phyloP scores from a whole-genome alignment of 192 early-diverging fungal genomes.

The Tieghemiomyces parasiticus region DNA sequence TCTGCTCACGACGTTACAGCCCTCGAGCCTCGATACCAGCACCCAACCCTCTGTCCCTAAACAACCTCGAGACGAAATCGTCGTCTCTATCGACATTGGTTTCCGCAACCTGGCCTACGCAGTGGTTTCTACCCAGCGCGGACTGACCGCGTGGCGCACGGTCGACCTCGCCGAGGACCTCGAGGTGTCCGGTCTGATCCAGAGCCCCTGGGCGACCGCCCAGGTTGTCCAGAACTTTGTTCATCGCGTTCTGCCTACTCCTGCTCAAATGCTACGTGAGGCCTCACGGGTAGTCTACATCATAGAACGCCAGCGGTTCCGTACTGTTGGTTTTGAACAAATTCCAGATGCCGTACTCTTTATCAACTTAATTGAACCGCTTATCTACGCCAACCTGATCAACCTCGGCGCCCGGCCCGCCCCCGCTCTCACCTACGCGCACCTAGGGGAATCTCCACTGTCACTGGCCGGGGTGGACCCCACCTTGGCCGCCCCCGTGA shows the following conservation, averaged over 20 bases:
- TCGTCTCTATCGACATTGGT: constrained; percentile 34
- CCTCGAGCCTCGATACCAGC: neutral
- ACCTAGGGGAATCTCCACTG: neutral
- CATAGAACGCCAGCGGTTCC: constrained; percentile 32
- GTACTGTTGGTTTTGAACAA: constrained; percentile 26
- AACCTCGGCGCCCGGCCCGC: constrained; percentile 18
- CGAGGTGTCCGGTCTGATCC: constrained; percentile 13
- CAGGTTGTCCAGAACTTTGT: constrained; percentile 22
- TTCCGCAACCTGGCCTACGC: constrained; percentile 29
- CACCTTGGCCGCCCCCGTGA: constrained; percentile 14
- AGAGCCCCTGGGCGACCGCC: constrained; percentile 25
- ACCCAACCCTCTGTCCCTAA: neutral
- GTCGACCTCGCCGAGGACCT: constrained; percentile 24
- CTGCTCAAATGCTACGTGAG: neutral
- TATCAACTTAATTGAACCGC: constrained; percentile 30
- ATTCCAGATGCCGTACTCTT: constrained; percentile 32
- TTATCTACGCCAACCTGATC: constrained; percentile 26
- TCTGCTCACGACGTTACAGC: neutral
- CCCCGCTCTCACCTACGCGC: constrained; percentile 15
- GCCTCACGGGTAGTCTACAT: constrained; percentile 21
- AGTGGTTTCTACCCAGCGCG: constrained; percentile 18
- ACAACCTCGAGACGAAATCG: neutral
- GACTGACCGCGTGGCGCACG: constrained; percentile 22
- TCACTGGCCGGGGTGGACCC: constrained; percentile 8
- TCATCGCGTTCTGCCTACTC: constrained; percentile 15